Evolutionary conservation across 2,329 filamentous ascomycete genomes (phyloP), one percentile per base, ranked within the genome.

Genomic region (Fusarium chaquense): DNA sequence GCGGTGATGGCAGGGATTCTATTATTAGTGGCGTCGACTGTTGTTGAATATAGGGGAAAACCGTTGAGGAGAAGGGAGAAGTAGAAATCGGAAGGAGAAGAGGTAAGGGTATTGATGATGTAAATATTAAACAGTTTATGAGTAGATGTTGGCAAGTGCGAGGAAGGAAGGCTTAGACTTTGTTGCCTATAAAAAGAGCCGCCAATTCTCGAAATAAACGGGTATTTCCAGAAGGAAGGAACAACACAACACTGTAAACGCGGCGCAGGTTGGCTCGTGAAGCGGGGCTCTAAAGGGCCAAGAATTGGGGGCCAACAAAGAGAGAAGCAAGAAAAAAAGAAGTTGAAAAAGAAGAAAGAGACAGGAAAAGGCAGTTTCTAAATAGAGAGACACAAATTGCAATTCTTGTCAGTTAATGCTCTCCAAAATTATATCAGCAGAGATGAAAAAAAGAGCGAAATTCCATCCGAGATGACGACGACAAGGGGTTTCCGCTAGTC

Each of bases 191-290:
- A 40, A 62, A 35, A 35, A 53, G 61, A 50, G 35, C 40, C 33
- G 56, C 40, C 53, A 58, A 53, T 44, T 47, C 47, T 43, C 20
- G 40, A 43, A 33, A 40, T 32, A 32, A 46, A 46, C 28, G 20
- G 13, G n/a, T 24, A 44, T 59, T 46, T 46, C 44, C n/a, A 46
- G 44, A 46, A 46, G 44, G 44, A 46, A 46, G 18, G 28, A 45
- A 28, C 24, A 30, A 45, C 24, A 16, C 16, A 30, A n/a, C 41
- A 10, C 24, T 45, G 16, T 18, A 53, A 66, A 64, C 22, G 65
- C 58, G 46, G 61, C 46, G 62, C 60, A 59, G 43, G 49, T 40
- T 69, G 69, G 67, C 65, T 69, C 32, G 60, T 67, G 63, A 65
- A 49, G 64, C 62, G 71, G 69, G 67, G 61, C 51, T 32, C 12